Base-by-base conservation (phyloP, 805 yeast genomes). In the Kazachstania viticola region DNA sequence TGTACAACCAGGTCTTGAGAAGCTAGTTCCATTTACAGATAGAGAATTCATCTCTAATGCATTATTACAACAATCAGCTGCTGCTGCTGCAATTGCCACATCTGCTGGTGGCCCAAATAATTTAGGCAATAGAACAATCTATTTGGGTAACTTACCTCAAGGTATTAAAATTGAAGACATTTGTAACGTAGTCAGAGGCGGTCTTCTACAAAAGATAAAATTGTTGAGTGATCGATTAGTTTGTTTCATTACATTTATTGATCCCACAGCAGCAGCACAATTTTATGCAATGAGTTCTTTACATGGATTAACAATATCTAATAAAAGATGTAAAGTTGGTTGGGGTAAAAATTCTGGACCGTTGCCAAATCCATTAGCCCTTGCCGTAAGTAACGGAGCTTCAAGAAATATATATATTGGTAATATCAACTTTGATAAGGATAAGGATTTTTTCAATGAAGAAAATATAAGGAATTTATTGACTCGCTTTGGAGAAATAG, bases 331-430 rank as follows among this genome's bases (percentile, higher is more conserved):
- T 43, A 83, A 82, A 54, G 85, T 88, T 35, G 95, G 96, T 14
- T 88, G 98, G 97, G 98, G 97, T 29, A 87, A 84, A 58, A 95
- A 88, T 52, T 77, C 94, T 5, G 97, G 97, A 9, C 85, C 94
- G 1, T 65, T 88, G 41, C 77, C 93, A 9, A 80, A 82, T 44
- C 85, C 94, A 3, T 68, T 88, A 36, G 79, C 87, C 6, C 62
- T 81, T 35, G 96, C 96, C 0, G 95, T 87, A 17, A 76, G 91
- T 15, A 79, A 82, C 41, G 97, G 97, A 25, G 97, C 96, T 0
- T 75, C 91, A 14, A 73, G 98, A 58, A 88, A 91, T 50, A 82
- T 88, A 28, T 88, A 91, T 56, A 69, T 88, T 44, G 97, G 96
- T 17, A 69, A 67, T 40, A 75, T 80, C 36, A 67, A 69, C 33